Evolutionary conservation across 177 flowering plant species (phyloP).

Genomic region (Vitis hybrid): DNA sequence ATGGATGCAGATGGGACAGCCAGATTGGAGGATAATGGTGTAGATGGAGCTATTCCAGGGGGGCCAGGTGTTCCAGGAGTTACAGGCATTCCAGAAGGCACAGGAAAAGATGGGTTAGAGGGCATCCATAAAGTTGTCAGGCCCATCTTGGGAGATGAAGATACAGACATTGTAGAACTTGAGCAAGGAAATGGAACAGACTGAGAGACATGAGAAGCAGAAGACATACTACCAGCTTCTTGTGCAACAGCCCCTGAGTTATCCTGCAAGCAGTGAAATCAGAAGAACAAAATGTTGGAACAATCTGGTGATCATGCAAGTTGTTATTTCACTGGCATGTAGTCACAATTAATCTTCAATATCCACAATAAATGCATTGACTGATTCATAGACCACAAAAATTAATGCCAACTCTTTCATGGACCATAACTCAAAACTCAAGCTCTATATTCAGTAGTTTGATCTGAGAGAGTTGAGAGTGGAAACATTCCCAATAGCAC

Average conservation of each 20-base stretch:
- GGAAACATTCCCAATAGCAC: too few relatives aligned
- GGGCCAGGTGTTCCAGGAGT: constrained; percentile 49
- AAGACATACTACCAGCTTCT: constrained; percentile 23
- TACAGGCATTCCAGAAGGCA: constrained; percentile 32
- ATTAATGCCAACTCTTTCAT: background rate
- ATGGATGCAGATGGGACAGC: constrained; percentile 16
- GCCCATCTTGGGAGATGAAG: constrained; percentile 29
- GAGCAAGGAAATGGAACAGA: constrained; percentile 27
- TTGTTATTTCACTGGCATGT: background rate
- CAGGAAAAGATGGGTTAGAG: constrained; percentile 34
- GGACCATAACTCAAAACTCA: background rate
- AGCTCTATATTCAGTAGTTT: too few relatives aligned
- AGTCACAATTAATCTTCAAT: background rate
- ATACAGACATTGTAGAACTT: constrained; percentile 18
- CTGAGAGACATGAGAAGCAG: constrained; percentile 29
- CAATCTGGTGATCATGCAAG: background rate
- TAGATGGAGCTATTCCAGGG: constrained; percentile 44
- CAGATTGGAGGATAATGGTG: constrained; percentile 25
- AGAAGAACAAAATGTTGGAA: constrained; percentile 6
- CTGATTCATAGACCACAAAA: too few relatives aligned
- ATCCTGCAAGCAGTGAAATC: constrained; percentile 33
- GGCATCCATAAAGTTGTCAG: constrained; percentile 30
- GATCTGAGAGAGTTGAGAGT: too few relatives aligned
- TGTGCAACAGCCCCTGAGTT: constrained; percentile 24
- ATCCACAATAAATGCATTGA: too few relatives aligned